Conservation (phyloP, 2,329 filamentous ascomycete species). For the Cercospora sp. region DNA sequence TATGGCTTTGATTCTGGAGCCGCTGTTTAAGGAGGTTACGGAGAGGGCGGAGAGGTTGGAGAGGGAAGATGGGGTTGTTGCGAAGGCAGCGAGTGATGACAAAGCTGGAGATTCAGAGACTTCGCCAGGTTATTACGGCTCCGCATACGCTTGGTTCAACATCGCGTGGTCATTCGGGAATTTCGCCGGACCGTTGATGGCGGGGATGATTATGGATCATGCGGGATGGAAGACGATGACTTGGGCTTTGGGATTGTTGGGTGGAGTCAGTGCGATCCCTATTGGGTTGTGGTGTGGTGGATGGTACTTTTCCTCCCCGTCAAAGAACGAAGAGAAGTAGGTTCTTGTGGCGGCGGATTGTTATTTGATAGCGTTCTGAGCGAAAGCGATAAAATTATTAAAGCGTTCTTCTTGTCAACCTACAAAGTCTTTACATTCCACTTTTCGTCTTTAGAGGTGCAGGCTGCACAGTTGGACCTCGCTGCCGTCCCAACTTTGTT, state of each 20-base stretch:
- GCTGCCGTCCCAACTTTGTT: not conserved
- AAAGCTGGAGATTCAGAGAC: not conserved
- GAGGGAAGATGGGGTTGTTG: constrained; percentile 6
- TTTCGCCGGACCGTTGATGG: constrained; percentile 29
- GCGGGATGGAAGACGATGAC: constrained; percentile 32
- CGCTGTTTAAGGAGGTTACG: constrained; percentile 28
- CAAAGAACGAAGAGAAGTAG: not conserved
- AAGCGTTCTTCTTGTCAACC: not conserved
- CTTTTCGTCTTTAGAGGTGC: not conserved
- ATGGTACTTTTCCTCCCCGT: constrained; percentile 6
- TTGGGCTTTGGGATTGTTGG: constrained; percentile 38
- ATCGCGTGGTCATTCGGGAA: constrained; percentile 30
- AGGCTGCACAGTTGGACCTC: not conserved
- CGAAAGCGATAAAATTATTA: not conserved
- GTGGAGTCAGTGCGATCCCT: constrained; percentile 51
- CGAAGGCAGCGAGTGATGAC: not conserved
- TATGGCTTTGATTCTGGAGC: constrained; percentile 26
- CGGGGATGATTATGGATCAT: constrained; percentile 29
- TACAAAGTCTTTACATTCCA: not conserved
- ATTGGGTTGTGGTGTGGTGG: constrained; percentile 34
- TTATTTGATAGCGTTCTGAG: not conserved
- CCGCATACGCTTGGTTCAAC: constrained; percentile 52
- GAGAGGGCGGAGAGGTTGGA: constrained; percentile 22
- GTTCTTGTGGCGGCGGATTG: too few relatives aligned
- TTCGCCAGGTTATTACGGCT: constrained; percentile 40